These are phyloP conservation scores for Nannizziopsis barbatae DNA, from an alignment of 2,329 filamentous ascomycete genomes.

Conservation along the genomic window DNA sequence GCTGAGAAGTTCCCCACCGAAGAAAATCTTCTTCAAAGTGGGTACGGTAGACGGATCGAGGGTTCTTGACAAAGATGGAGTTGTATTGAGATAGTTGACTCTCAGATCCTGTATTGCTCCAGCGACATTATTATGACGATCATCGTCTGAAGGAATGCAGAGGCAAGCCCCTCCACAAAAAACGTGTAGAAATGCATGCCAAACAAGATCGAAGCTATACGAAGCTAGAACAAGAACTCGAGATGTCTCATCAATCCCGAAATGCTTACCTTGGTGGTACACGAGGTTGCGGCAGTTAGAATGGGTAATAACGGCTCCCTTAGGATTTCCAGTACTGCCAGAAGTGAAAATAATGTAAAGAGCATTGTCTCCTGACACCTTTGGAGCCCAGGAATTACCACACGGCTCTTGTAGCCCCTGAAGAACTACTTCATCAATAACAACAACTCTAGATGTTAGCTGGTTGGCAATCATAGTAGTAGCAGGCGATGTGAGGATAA, in stretches of 20 bases:
- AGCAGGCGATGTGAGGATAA: constrained; percentile 9
- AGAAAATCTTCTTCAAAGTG: constrained; percentile 27
- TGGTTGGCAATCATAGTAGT: constrained; percentile 12
- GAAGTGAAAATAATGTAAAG: constrained; percentile 30
- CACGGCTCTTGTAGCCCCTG: constrained; percentile 44
- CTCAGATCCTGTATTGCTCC: constrained; percentile 17
- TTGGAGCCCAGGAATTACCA: background rate
- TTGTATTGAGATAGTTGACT: constrained; percentile 44
- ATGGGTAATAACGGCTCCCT: constrained; percentile 7
- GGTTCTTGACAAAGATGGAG: constrained; percentile 42
- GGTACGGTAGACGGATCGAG: constrained; percentile 29
- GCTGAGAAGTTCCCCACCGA: constrained; percentile 22
- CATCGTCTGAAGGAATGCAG: constrained; percentile 33
- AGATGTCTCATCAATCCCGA: constrained; percentile 33
- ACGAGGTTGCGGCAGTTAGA: constrained; percentile 42
- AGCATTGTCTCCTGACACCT: constrained; percentile 24
- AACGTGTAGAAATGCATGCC: constrained; percentile 60
- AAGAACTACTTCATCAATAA: constrained; percentile 45
- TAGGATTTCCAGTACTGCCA: constrained; percentile 1
- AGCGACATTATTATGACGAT: constrained; percentile 39
- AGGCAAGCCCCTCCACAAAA: constrained; percentile 31
- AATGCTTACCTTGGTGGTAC: constrained; percentile 1
- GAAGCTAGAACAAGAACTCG: constrained; percentile 46
- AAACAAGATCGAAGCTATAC: constrained; percentile 46
- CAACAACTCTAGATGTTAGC: constrained; percentile 30